Evolutionary conservation across 2,329 filamentous ascomycete genomes (phyloP).

Genomic region (Davidsoniella australis): DNA sequence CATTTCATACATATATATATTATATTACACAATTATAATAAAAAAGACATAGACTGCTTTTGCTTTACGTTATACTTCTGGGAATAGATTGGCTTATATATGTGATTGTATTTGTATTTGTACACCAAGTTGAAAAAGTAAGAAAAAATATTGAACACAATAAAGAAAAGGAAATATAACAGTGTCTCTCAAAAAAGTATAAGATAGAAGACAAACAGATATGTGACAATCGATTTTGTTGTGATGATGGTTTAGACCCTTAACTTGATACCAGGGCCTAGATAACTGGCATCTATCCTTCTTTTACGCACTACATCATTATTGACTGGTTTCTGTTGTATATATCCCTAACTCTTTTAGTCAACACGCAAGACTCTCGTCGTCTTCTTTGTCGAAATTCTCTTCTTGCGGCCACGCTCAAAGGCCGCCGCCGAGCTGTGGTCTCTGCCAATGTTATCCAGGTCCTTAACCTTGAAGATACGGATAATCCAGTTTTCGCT

Average conservation of each 20-base stretch:
- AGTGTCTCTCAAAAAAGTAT: not conserved
- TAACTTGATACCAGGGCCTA: not conserved
- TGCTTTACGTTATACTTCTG: too few species aligned
- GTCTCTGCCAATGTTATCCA: slow-evolving; percentile 88
- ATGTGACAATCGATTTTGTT: too few species aligned
- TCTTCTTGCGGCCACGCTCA: slow-evolving; percentile 67
- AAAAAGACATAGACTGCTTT: not conserved
- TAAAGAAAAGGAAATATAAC: not conserved
- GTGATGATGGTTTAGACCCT: not conserved
- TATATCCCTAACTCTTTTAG: slow-evolving; percentile 24
- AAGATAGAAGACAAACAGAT: too few species aligned
- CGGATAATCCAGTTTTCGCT: slow-evolving; percentile 99
- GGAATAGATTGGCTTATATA: too few species aligned
- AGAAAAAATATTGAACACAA: slow-evolving; percentile 1
- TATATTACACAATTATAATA: not conserved
- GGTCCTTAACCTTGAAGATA: slow-evolving; percentile 98
- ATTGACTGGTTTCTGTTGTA: not conserved
- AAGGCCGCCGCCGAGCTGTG: slow-evolving; percentile 55
- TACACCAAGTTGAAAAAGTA: slow-evolving; percentile 10
- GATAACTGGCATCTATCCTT: not conserved
- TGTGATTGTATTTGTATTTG: slow-evolving; percentile 7
- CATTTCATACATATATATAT: too few species aligned
- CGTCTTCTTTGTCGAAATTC: slow-evolving; percentile 55
- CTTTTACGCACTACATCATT: not conserved
- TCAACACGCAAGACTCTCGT: slow-evolving; percentile 55